phyloP scores from a whole-genome alignment of 2,329 filamentous ascomycete genomes.

The Diaporthe sp. region DNA sequence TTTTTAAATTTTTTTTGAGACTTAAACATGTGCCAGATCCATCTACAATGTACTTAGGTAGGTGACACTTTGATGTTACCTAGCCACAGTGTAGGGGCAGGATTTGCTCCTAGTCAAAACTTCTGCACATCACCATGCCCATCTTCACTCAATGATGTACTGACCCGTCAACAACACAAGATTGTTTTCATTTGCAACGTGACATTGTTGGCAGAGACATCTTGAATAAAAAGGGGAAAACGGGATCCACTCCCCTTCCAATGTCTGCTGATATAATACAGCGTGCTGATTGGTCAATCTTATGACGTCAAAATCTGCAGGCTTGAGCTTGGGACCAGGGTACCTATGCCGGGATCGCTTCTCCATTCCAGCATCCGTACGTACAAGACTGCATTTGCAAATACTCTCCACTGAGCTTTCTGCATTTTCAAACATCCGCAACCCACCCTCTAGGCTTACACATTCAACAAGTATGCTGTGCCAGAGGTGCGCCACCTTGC shows the following conservation, averaged over 20 bases:
- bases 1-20: background rate
- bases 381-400: background rate
- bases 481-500: slow-evolving; percentile 32
- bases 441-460: background rate
- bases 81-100: background rate
- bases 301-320: slow-evolving; percentile 34
- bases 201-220: background rate
- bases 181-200: background rate
- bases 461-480: slow-evolving; percentile 29
- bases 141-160: background rate
- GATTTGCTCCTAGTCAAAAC: background rate
- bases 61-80: background rate
- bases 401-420: slow-evolving; percentile 1
- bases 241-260: background rate
- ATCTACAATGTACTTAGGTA: background rate
- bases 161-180: background rate
- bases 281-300: slow-evolving; percentile 22
- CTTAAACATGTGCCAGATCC: background rate
- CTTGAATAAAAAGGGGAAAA: background rate
- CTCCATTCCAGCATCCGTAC: background rate
- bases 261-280: slow-evolving; percentile 32
- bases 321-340: background rate
- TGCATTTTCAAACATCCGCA: background rate
- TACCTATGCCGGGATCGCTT: background rate
- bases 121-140: background rate